Base-by-base conservation (phyloP, 2,329 filamentous ascomycete genomes). In the Hawksworthiomyces lignivorus region DNA sequence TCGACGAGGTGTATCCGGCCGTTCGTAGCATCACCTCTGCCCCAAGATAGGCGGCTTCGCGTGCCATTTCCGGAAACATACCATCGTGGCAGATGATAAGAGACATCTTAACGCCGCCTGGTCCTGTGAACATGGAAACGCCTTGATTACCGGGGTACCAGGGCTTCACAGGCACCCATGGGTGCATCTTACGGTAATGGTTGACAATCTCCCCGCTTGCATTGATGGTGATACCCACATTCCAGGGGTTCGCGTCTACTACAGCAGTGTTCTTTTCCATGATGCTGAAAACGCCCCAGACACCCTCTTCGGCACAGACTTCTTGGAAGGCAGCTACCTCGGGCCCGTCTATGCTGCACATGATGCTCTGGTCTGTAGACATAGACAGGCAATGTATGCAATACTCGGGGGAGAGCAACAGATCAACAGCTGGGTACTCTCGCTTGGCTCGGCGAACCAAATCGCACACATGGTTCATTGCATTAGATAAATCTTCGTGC, bases 271-370 rank as follows among this genome's bases (percentile, higher is more conserved):
- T 44, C 6, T n/a, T 11, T 36, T 39, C 41, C 31, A 44, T 39
- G 41, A 44, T 44, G 36, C 41, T 44, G 14, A 44, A 44, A 7
- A 44, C 41, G 14, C 41, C 41, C 41, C 41, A 44, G 15, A 44
- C 26, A 10, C 17, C 14, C 27, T 44, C 29, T 19, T 44, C 41
- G 11, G 32, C 31, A 21, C 41, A 44, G 12, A 44, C 41, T 3
- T 17, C 14, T 5, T 32, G 30, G n/a, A 44, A 44, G 4, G 41
- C 41, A 6, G 41, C 41, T 8, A 44, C 41, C 18, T 44, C 41
- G 11, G 41, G 41, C 11, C 41, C 41, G 31, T 44, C 41, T 22
- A 36, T 28, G 22, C 24, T 11, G 41, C 41, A 44, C 31, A 44
- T 19, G 15, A 36, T n/a, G 11, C 21, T 29, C 31, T 36, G 24